Conservation (phyloP, 208 protist species). For the Crithidia thermophila region DNA sequence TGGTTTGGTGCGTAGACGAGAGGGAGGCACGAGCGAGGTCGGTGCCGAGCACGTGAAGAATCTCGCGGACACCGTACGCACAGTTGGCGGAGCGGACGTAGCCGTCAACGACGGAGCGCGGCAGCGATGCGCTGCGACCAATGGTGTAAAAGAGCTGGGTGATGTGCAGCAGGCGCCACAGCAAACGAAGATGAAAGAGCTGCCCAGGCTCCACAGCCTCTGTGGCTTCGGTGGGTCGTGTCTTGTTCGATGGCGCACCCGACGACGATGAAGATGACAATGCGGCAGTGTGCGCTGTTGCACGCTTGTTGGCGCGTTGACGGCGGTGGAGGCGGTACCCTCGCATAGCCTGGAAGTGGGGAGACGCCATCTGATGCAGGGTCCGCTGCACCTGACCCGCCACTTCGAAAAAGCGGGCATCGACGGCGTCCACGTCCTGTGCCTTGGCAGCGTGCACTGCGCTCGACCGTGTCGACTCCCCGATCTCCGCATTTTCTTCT, state of each 20-base stretch:
- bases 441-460: no score
- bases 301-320: background rate
- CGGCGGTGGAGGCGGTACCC: constrained; percentile 14
- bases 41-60: constrained; percentile 23
- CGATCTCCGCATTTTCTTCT: no score
- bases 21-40: constrained; percentile 5
- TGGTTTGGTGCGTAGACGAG: background rate
- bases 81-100: constrained; percentile 27
- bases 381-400: constrained; percentile 39
- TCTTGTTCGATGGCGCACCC: background rate
- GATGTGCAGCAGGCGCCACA: constrained; percentile 29
- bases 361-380: constrained; percentile 31
- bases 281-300: background rate
- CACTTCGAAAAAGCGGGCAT: constrained; percentile 33
- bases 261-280: background rate
- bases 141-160: constrained; percentile 20
- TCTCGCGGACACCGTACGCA: constrained; percentile 21
- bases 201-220: background rate
- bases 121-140: constrained; percentile 20
- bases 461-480: no score
- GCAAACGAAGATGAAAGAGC: constrained; percentile 16
- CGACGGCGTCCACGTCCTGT: constrained; percentile 23
- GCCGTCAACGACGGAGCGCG: constrained; percentile 11
- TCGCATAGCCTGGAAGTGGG: constrained; percentile 27
- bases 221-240: background rate